A percentile compares a stretch with the other conserved stretches of the same genome.
Evolutionary conservation across 1,284 basidiomycete genomes (phyloP).

Genomic region (Trametes hirsuta): DNA sequence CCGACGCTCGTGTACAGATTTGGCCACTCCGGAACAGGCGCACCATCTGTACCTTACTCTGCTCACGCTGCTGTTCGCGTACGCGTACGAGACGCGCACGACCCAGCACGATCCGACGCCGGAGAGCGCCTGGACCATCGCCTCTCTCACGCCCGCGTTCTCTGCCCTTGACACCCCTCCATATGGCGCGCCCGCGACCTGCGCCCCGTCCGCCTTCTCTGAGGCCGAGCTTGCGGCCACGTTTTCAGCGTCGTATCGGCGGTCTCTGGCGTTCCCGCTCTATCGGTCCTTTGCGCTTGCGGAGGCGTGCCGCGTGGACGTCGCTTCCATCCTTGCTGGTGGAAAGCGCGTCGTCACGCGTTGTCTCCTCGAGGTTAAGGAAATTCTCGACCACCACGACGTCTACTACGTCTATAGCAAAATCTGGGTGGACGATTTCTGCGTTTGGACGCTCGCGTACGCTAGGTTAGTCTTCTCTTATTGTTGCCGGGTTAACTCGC

Average conservation of each 20-base stretch:
- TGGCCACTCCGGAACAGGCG: slow-evolving; percentile 55
- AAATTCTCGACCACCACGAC: slow-evolving; percentile 75
- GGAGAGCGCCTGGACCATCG: slow-evolving; percentile 84
- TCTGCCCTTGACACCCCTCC: slow-evolving; percentile 75
- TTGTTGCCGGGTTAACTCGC: slow-evolving; percentile 1
- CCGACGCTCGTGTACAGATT: slow-evolving; percentile 46
- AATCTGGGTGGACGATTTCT: slow-evolving; percentile 82
- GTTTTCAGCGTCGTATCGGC: slow-evolving; percentile 67
- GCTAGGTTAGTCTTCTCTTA: slow-evolving; percentile 50
- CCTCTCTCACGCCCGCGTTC: slow-evolving; percentile 69
- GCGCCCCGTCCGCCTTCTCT: slow-evolving; percentile 39
- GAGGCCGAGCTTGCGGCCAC: slow-evolving; percentile 50
- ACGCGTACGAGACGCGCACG: slow-evolving; percentile 76
- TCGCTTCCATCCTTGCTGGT: slow-evolving; percentile 55
- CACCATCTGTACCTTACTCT: slow-evolving; percentile 69
- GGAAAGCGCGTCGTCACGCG: slow-evolving; percentile 66
- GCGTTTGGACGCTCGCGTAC: slow-evolving; percentile 68
- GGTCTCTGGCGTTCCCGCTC: slow-evolving; percentile 72
- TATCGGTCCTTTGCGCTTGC: slow-evolving; percentile 76
- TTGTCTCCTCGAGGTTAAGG: slow-evolving; percentile 68
- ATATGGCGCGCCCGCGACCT: slow-evolving; percentile 38
- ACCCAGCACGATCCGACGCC: slow-evolving; percentile 76
- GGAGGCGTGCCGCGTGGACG: slow-evolving; percentile 66
- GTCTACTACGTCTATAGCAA: slow-evolving; percentile 84
- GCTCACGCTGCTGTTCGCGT: slow-evolving; percentile 70